Percentiles rank a stretch among this genome's conserved stretches.
phyloP scores from a whole-genome alignment of 169 alveolate genomes.

The Cyclospora cayetanensis region DNA sequence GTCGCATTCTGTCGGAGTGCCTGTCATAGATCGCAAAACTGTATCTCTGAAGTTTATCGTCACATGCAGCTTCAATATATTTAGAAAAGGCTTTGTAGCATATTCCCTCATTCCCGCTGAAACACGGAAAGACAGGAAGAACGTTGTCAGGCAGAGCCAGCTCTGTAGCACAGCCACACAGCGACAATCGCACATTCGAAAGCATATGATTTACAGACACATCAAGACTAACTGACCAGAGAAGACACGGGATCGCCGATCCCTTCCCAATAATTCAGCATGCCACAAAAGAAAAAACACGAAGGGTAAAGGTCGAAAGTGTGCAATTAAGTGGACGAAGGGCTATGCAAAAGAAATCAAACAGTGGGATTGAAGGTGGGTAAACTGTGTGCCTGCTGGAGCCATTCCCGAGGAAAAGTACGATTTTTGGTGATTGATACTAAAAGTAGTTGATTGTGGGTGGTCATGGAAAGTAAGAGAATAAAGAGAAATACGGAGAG shows the following conservation, averaged over 20 bases:
- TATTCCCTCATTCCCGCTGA: conserved; percentile 36
- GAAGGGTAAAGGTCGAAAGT: no score
- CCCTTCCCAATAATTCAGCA: no score
- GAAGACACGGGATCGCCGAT: not conserved
- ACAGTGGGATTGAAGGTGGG: no score
- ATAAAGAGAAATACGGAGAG: no score
- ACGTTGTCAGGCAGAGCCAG: not conserved
- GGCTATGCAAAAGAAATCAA: no score
- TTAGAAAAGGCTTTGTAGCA: conserved; percentile 6
- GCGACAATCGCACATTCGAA: not conserved
- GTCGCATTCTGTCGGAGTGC: conserved; percentile 31
- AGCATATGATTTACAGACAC: not conserved
- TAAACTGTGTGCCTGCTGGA: no score
- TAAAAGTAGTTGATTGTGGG: no score
- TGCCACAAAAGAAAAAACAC: no score
- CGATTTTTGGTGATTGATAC: no score
- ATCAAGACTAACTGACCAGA: not conserved
- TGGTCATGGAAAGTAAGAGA: no score
- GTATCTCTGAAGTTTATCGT: conserved; percentile 8
- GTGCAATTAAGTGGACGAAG: no score
- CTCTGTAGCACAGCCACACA: not conserved
- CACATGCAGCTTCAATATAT: conserved; percentile 16
- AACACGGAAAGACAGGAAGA: conserved; percentile 6
- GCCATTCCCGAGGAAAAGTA: no score
- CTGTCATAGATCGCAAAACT: conserved; percentile 12